These are phyloP conservation scores for Schizothecium vesticola DNA, from an alignment of 495 filamentous ascomycete species.

Conservation along the genomic window DNA sequence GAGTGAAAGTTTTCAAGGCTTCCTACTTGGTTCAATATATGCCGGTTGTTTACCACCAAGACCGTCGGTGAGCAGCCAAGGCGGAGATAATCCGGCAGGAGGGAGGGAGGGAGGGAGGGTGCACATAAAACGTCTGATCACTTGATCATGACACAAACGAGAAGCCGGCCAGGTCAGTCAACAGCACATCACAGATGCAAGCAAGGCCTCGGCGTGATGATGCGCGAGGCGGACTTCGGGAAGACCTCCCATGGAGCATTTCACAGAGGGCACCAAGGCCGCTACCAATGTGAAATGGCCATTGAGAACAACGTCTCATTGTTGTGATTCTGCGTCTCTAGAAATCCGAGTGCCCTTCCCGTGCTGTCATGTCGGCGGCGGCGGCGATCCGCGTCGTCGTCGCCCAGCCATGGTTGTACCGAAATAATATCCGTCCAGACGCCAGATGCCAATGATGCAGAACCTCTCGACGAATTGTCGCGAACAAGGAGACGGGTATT, in stretches of 20 bases:
- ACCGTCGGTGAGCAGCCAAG: slow-evolving; percentile 56
- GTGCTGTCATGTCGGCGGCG: slow-evolving; percentile 16
- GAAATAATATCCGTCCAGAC: slow-evolving; percentile 23
- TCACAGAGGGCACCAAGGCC: slow-evolving; percentile 45
- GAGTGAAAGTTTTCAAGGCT: slow-evolving; percentile 35
- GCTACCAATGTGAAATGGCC: slow-evolving; percentile 52
- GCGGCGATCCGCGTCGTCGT: neutral
- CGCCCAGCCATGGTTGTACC: slow-evolving; percentile 17
- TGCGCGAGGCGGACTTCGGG: slow-evolving; percentile 45
- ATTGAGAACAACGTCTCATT: slow-evolving; percentile 50
- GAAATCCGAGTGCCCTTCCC: slow-evolving; percentile 19
- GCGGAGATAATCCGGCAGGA: slow-evolving; percentile 69
- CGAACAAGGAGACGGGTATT: slow-evolving; percentile 14
- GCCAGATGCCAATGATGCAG: slow-evolving; percentile 22
- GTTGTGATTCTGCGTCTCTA: slow-evolving; percentile 28
- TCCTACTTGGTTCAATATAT: slow-evolving; percentile 52
- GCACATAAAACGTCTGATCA: slow-evolving; percentile 3
- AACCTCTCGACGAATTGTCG: slow-evolving; percentile 12
- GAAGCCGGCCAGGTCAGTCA: neutral
- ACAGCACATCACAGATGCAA: slow-evolving; percentile 2
- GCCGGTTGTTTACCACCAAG: slow-evolving; percentile 76
- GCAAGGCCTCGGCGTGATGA: slow-evolving; percentile 17
- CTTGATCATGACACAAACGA: neutral
- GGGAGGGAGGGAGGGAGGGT: slow-evolving; percentile 22
- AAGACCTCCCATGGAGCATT: slow-evolving; percentile 61